Evolutionary conservation across 1,139 yeast species (phyloP), one percentile per base, ranked within the genome.

Genomic region (Schwanniomyces etchellsii): DNA sequence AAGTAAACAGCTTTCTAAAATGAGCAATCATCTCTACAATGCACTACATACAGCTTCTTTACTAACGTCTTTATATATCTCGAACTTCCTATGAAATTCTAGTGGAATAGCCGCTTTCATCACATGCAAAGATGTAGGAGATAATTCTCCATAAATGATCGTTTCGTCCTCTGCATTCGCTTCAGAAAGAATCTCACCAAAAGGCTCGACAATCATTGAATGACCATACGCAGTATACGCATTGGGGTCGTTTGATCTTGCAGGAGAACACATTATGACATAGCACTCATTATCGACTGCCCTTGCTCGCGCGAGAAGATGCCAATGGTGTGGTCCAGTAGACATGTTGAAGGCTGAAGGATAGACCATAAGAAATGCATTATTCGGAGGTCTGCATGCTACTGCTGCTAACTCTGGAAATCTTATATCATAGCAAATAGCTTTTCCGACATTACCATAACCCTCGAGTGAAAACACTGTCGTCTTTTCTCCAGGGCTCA

Each of bases 251-350:
- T 85, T 93, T 2, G 94, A 85, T 22, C 45, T 39, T 5, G 48
- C 45, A n/a, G 50, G 45, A 11, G 48, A 43, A 27, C 47, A 45
- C 79, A 86, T 75, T 5, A 88, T 63, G 4, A 85, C 91, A 48
- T 72, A 88, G 43, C 81, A 66, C 51, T 86, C 95, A 1, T 88
- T 74, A 46, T 85, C 95, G 13, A 86, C 67, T 2, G 96, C 96
- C 29, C 95, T 64, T 0, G 93, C 79, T 15, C 77, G 64, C 2
- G 85, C 94, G 33, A 88, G 58, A 2, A 73, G 54, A 34, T 78
- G 78, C 93, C 95, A 86, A 45, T 86, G 96, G 1, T 91, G 89
- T 30, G 74, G 75, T 1, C 96, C 96, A 0, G 96, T 88, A 41
- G 78, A 73, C 50, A 81, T 71, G 1, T 95, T 86, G 60, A 89